Base-by-base conservation (phyloP, 2,329 filamentous ascomycete species). In the Periconia macrospinosa region DNA sequence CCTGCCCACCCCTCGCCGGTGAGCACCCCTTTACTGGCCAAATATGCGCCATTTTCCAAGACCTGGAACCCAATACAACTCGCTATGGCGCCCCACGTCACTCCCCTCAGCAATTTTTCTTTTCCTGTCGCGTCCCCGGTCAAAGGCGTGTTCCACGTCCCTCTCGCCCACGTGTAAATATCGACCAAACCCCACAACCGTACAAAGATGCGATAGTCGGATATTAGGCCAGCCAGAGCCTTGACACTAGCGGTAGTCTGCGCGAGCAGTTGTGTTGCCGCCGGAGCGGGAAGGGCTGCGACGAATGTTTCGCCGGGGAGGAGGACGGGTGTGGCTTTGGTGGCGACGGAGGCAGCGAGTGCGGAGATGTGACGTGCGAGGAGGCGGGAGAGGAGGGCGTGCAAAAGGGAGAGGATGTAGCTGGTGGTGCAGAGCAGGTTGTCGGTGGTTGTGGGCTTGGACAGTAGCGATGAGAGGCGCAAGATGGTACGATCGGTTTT, bases 11-110 rank as follows among this genome's bases (percentile, higher is more conserved):
- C 79, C 47, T 50, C 56, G 15, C 52, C 56, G 13, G 66, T 68
- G 30, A 96, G 69, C 3, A 95, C 83, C 18, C 88, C 87, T 72
- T 92, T 92, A 55, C 80, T 79, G 2, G 86, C 81, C 37, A 97
- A 81, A 77, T 89, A 96, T 15, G 89, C 89, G 40, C 83, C 81
- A 75, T 96, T 97, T 79, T 99, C 94, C 41, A 93, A 80, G 1
- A 84, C 76, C 75, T 97, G 92, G 78, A 89, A 96, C 10, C 78
- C 70, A 10, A 88, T 75, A 71, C 89, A 89, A 11, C 85, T 80
- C 11, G 81, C 59, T 18, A 96, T 83, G 72, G 94, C 89, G 7
- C 83, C 77, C 73, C 86, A 87, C 19, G 84, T 83, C 44, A 96
- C 76, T 0, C 56, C 57, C 49, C 61, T 62, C 45, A 66, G 50